Evolutionary conservation across 2,329 filamentous ascomycete species (phyloP), one percentile per base, ranked within the genome.

Genomic region (Endothia cerciana): DNA sequence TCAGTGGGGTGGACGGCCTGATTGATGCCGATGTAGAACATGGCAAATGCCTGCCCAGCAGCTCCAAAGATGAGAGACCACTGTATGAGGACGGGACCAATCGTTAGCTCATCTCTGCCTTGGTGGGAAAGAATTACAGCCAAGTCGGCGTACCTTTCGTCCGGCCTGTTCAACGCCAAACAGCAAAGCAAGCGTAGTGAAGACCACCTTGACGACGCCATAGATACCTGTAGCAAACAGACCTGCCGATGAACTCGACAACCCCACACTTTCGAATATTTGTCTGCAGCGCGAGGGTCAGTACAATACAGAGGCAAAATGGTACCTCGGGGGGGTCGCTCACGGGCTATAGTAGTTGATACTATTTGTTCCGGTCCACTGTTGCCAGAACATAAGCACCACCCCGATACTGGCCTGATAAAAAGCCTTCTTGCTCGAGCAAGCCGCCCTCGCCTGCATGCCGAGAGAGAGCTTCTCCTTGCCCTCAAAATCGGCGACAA

Each of bases 201-300:
- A 85, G 11, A 81, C 77, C 77, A 89, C 87, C 76, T 92, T 92
- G 64, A 91, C 85, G 63, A 92, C 83, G 33, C 90, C 90, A 73
- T 92, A 92, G 70, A 92, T 85, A 49, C 90, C 90, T 0, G 90
- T 92, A 4, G 90, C 89, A 74, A 92, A 91, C 30, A 92, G 84
- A 22, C 85, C 86, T 49, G 84, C 82, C 47, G 83, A 75, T 6
- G 83, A 87, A 15, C 80, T 79, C 30, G 74, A 75, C 70, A 92
- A 81, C 22, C 90, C 90, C 2, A 92, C 80, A 70, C 86, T 83
- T 55, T 79, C 78, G 78, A 92, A 92, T 71, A 92, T 91, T 57
- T 68, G 66, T 47, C 61, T 63, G 19, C 7, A n/a, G 30, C 11
- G 47, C 13, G 19, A 22, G 15, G 19, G 77, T 79, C 5, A 79